These are phyloP conservation scores for Macadamia tetraphylla DNA, from an alignment of 164 flowering plant species.

Conservation along the genomic window DNA sequence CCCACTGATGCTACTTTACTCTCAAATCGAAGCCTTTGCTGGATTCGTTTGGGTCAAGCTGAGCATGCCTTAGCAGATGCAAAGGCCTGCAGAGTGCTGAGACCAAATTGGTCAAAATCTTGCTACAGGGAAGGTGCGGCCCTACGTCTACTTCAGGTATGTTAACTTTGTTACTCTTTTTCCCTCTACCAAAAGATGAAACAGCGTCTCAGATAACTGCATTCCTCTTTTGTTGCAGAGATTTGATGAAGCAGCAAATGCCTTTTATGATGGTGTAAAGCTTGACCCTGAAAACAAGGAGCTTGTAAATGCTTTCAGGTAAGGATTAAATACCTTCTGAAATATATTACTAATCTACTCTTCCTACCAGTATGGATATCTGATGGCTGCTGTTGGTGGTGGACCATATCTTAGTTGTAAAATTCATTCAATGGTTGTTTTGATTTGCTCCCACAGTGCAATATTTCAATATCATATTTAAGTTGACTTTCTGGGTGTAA, in stretches of 20 bases:
- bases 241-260: conserved; percentile 94
- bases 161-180: conserved; percentile 1
- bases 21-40: conserved; percentile 98
- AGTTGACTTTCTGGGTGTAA: too few species aligned
- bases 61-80: conserved; percentile 94
- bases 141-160: conserved; percentile 69
- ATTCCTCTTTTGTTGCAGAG: conserved; percentile 38
- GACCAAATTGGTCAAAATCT: conserved; percentile 92
- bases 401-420: too few species aligned
- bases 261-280: conserved; percentile 90
- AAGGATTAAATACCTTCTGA: background rate
- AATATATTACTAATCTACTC: too few species aligned
- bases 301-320: conserved; percentile 90
- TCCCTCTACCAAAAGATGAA: background rate
- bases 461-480: too few species aligned
- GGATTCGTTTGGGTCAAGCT: conserved; percentile 85
- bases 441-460: too few species aligned
- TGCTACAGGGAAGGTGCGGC: conserved; percentile 96
- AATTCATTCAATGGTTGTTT: too few species aligned
- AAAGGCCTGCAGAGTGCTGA: conserved; percentile 68
- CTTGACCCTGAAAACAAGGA: conserved; percentile 89
- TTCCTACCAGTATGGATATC: too few species aligned
- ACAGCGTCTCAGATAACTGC: background rate
- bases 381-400: too few species aligned
- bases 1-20: conserved; percentile 64